A percentile compares a stretch with the other conserved stretches of the same genome.
Conservation (phyloP, 1,139 yeast species). For the Pichia sp. region DNA sequence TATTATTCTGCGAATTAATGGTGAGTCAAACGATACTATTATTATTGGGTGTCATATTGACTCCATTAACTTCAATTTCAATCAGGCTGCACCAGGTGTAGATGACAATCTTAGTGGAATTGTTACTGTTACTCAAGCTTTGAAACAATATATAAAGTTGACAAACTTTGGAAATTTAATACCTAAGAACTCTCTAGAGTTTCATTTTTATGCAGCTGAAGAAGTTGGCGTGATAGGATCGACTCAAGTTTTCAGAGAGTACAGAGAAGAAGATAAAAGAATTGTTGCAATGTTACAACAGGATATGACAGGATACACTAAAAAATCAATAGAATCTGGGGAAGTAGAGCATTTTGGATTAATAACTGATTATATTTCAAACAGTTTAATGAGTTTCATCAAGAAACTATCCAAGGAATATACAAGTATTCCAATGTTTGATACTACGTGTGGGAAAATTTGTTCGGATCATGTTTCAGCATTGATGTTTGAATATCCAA, state of each 20-base stretch:
- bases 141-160: slow-evolving; percentile 3
- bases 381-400: slow-evolving; percentile 52
- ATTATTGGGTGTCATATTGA: slow-evolving; percentile 90
- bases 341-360: slow-evolving; percentile 72
- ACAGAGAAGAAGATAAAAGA: slow-evolving; percentile 35
- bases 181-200: slow-evolving; percentile 66
- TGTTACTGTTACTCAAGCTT: slow-evolving; percentile 33
- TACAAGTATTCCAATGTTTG: slow-evolving; percentile 61
- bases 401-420: slow-evolving; percentile 54
- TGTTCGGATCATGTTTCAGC: slow-evolving; percentile 94
- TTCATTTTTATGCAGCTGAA: slow-evolving; percentile 93
- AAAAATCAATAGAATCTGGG: slow-evolving; percentile 46
- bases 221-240: slow-evolving; percentile 92
- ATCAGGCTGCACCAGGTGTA: slow-evolving; percentile 84
- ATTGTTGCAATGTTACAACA: slow-evolving; percentile 87
- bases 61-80: slow-evolving; percentile 61
- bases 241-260: slow-evolving; percentile 60
- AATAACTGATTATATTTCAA: slow-evolving; percentile 65
- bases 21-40: slow-evolving; percentile 31
- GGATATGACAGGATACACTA: slow-evolving; percentile 88
- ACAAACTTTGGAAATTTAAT: neutral
- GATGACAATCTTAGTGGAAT: slow-evolving; percentile 93
- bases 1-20: slow-evolving; percentile 37
- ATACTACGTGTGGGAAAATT: slow-evolving; percentile 82
- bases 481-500: slow-evolving; percentile 71